Evolutionary conservation across 2,329 filamentous ascomycete genomes (phyloP).

Genomic region (Dryadomyces quercivorus): DNA sequence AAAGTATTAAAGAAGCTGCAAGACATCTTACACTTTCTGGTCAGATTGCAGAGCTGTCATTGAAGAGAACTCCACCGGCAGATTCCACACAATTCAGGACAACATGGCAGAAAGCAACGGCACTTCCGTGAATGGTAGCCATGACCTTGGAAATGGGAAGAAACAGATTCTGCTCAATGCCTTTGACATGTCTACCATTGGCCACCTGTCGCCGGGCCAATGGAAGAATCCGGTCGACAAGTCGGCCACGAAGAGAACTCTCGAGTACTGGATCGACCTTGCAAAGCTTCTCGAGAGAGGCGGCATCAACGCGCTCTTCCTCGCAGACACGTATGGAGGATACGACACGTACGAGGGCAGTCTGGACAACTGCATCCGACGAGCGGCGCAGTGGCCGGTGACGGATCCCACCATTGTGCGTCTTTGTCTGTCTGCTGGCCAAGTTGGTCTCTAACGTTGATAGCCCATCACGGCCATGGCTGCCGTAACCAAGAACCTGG

Average conservation of each 20-base stretch:
- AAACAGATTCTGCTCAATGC: constrained; percentile 9
- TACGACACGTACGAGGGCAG: constrained; percentile 51
- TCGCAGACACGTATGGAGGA: constrained; percentile 55
- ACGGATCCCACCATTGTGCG: constrained; percentile 39
- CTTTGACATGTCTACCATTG: constrained; percentile 9
- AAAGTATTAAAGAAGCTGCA: too few species aligned
- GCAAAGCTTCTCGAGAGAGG: constrained; percentile 9
- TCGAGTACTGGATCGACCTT: constrained; percentile 6
- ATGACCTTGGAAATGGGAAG: not conserved
- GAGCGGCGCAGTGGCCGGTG: constrained; percentile 53
- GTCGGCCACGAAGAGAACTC: constrained; percentile 2
- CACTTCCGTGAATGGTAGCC: too few species aligned
- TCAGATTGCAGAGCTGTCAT: too few species aligned
- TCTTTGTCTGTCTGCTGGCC: too few species aligned
- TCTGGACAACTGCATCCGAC: constrained; percentile 46
- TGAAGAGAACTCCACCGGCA: too few species aligned
- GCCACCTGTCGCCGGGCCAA: constrained; percentile 5
- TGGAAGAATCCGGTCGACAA: constrained; percentile 10
- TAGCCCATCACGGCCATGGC: constrained; percentile 12
- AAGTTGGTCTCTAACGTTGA: not conserved
- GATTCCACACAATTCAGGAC: too few species aligned
- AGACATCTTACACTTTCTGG: too few species aligned
- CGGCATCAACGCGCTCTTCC: constrained; percentile 7
- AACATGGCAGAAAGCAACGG: too few species aligned
- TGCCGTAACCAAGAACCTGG: constrained; percentile 11